A percentile compares a stretch with the other conserved stretches of the same genome.
Conservation (phyloP, 495 filamentous ascomycete genomes). For the Antarctomyces pellizariae region DNA sequence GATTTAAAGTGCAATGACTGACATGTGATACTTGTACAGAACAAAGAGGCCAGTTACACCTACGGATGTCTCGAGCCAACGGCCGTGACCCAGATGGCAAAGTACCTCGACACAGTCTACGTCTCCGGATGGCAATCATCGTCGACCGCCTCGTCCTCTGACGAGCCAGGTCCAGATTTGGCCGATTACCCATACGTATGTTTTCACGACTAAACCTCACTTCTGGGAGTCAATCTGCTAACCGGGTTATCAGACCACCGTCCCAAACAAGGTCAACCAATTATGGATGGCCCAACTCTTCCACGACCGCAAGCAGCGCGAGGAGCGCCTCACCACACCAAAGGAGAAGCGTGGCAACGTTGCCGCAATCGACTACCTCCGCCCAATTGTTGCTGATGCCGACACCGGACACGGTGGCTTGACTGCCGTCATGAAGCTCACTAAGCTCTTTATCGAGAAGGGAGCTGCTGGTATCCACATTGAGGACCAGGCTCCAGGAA, state of each 20-base stretch:
- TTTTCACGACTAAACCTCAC: conserved; percentile 6
- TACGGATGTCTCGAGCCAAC: conserved; percentile 95
- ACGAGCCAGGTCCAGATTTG: conserved; percentile 93
- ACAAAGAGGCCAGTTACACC: conserved; percentile 67
- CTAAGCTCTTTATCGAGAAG: conserved; percentile 90
- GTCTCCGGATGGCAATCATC: conserved; percentile 98
- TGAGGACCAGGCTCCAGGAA: conserved; percentile 93
- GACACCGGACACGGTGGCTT: conserved; percentile 94
- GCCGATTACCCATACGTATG: conserved; percentile 92
- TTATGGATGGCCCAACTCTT: conserved; percentile 96
- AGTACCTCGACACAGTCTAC: conserved; percentile 95
- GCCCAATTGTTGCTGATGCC: conserved; percentile 90
- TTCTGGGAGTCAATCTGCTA: conserved; percentile 1
- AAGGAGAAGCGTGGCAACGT: conserved; percentile 47
- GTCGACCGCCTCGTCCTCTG: conserved; percentile 76
- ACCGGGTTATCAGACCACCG: conserved; percentile 45
- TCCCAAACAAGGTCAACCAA: conserved; percentile 93
- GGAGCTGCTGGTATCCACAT: conserved; percentile 97
- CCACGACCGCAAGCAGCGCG: conserved; percentile 96
- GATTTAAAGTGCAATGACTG: background rate
- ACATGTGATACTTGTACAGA: conserved; percentile 32
- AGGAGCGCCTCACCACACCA: conserved; percentile 69
- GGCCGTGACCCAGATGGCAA: conserved; percentile 98
- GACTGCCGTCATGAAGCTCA: conserved; percentile 97
- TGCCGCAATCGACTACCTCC: conserved; percentile 76